A percentile compares a stretch with the other conserved stretches of the same genome.
Conservation (phyloP, 768 basidiomycete genomes). For the Lentinus tigrinus region DNA sequence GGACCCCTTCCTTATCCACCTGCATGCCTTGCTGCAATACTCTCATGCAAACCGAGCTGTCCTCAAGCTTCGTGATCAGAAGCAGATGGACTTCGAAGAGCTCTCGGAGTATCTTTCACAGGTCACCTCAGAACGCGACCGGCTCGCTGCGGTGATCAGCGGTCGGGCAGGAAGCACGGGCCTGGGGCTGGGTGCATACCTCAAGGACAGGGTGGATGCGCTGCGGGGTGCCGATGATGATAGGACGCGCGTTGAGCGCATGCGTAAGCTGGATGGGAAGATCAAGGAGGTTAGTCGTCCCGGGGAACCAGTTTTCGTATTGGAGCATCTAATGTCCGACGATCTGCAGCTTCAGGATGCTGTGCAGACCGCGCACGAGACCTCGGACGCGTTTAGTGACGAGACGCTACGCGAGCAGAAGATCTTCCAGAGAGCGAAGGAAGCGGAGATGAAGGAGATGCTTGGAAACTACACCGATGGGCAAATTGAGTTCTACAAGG, state of each 20-base stretch:
- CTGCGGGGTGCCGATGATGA: constrained; percentile 93
- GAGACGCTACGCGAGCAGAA: constrained; percentile 91
- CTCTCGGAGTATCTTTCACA: constrained; percentile 91
- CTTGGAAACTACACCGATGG: constrained; percentile 86
- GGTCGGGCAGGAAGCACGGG: constrained; percentile 87
- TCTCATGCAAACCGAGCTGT: constrained; percentile 92
- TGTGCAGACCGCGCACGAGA: constrained; percentile 92
- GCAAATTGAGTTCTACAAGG: constrained; percentile 92
- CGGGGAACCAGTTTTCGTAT: not conserved
- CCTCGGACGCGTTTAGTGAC: constrained; percentile 94
- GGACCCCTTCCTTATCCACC: constrained; percentile 86
- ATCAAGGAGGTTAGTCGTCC: constrained; percentile 79
- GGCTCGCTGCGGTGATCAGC: constrained; percentile 83
- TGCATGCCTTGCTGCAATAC: constrained; percentile 92
- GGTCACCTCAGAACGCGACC: constrained; percentile 90
- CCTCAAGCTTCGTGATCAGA: constrained; percentile 93
- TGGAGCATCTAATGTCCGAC: not conserved
- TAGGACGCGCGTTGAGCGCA: constrained; percentile 87
- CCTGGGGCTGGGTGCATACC: constrained; percentile 82
- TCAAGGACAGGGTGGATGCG: constrained; percentile 90
- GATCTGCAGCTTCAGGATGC: constrained; percentile 84
- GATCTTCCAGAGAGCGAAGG: constrained; percentile 87
- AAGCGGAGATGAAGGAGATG: constrained; percentile 97
- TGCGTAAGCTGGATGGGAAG: constrained; percentile 87
- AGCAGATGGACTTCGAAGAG: constrained; percentile 98